Base-by-base conservation (phyloP, 2,329 filamentous ascomycete species). In the Hysterium pulicare region DNA sequence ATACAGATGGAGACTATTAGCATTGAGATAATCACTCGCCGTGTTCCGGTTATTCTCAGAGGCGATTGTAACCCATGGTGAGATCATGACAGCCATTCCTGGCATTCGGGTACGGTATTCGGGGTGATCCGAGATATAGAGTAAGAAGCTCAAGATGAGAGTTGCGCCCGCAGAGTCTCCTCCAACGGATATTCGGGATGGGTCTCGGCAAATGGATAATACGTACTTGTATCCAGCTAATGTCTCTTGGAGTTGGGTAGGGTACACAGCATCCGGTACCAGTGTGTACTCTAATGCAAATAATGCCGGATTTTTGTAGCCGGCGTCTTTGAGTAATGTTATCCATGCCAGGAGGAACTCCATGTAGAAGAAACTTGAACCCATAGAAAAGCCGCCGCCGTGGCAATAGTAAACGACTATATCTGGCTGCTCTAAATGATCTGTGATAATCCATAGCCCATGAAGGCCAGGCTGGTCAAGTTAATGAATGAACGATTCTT, bases 351-450 rank as follows among this genome's bases (percentile, higher is more conserved):
- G 71, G 2, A 94, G 73, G 52, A 91, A 93, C 57, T 94, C 89
- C 56, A 67, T 77, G 62, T 94, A 94, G 64, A 94, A 94, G 68
- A 86, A 86, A 15, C 78, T 74, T 10, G 86, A 89, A 3, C 88
- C 89, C 83, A 94, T 87, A 5, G 81, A 80, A 62, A 94, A 93
- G 0, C 89, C 89, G 17, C 89, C 89, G 13, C 86, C 88, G 61
- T 94, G 88, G 31, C 80, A 79, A 61, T 93, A 93, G 61, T 89
- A 91, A 2, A 94, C 67, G n/a, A 90, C 82, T 42, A 93, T 71
- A 59, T 93, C 87, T 0, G 87, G 84, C 41, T 77, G 72, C 37
- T 73, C 68, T 30, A 74, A 71, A 13, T 78, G 74, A 53, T 87
- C 76, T 33, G 77, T 69, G 32, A 78, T 77, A 37, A 90, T 79